A percentile compares a stretch with the other conserved stretches of the same genome.
Conservation (phyloP, 1,284 basidiomycete genomes). For the Tremellales sp. region DNA sequence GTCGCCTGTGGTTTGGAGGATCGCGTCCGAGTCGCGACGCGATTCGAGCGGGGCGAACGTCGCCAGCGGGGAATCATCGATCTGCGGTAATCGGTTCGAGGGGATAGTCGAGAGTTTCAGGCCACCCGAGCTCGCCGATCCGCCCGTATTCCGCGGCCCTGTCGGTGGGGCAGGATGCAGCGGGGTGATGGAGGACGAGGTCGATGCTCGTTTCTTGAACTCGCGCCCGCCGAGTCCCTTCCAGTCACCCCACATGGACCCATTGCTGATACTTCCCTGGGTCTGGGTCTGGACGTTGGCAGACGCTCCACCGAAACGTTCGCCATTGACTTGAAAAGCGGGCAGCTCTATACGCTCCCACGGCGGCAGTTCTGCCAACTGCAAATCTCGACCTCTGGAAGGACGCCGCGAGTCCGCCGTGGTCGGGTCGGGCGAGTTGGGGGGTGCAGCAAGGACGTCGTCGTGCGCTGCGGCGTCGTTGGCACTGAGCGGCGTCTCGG, state of each 20-base stretch:
- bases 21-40: neutral
- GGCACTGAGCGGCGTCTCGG: neutral
- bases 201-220: conserved; percentile 25
- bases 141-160: neutral
- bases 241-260: conserved; percentile 34
- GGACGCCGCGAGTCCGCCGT: neutral
- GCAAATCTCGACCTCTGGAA: no score
- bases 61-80: neutral
- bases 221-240: conserved; percentile 27
- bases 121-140: conserved; percentile 2
- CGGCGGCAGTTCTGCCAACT: conserved; percentile 34
- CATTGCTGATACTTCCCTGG: no score
- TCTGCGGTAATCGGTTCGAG: neutral
- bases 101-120: neutral
- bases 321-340: conserved; percentile 45
- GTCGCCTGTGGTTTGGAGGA: neutral
- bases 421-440: neutral
- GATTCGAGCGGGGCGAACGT: neutral
- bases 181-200: conserved; percentile 11
- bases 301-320: conserved; percentile 37
- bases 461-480: neutral
- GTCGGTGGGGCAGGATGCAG: neutral
- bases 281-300: no score
- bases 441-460: neutral
- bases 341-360: conserved; percentile 49